phyloP scores from a whole-genome alignment of 192 early-diverging fungal genomes.

The Entomortierella parvispora region DNA sequence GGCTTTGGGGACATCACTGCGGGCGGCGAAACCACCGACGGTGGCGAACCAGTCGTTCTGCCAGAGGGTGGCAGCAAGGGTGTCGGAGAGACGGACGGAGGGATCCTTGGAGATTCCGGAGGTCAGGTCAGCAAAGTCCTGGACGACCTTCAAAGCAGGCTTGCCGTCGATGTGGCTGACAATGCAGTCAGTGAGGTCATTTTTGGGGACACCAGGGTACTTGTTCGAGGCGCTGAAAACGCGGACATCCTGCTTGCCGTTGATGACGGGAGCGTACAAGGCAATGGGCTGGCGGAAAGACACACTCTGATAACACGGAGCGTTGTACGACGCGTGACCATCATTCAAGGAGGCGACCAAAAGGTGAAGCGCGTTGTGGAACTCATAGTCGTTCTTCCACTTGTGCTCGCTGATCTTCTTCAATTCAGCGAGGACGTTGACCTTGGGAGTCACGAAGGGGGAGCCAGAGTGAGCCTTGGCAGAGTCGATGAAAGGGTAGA shows the following conservation, averaged over 20 bases:
- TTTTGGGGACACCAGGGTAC: slow-evolving; percentile 12
- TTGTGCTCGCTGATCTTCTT: slow-evolving; percentile 16
- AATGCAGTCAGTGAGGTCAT: slow-evolving; percentile 23
- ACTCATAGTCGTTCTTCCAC: slow-evolving; percentile 40
- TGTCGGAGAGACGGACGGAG: slow-evolving; percentile 47
- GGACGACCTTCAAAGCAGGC: slow-evolving; percentile 36
- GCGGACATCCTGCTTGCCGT: slow-evolving; percentile 21
- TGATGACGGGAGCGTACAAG: slow-evolving; percentile 35
- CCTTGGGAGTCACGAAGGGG: slow-evolving; percentile 6
- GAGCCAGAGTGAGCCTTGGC: slow-evolving; percentile 1
- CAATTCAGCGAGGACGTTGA: slow-evolving; percentile 29
- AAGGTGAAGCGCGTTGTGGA: slow-evolving; percentile 22
- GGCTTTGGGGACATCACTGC: slow-evolving; percentile 24
- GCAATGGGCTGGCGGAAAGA: slow-evolving; percentile 28
- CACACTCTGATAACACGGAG: slow-evolving; percentile 37
- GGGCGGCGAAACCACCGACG: slow-evolving; percentile 31
- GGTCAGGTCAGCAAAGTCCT: slow-evolving; percentile 26
- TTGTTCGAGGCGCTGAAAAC: slow-evolving; percentile 18
- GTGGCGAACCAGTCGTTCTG: slow-evolving; percentile 4
- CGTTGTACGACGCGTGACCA: slow-evolving; percentile 26
- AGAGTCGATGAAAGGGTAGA: slow-evolving; percentile 33
- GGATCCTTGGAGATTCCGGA: slow-evolving; percentile 50
- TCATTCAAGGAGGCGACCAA: slow-evolving; percentile 24
- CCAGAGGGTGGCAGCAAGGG: slow-evolving; percentile 31
- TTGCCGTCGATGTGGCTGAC: slow-evolving; percentile 39